phyloP scores from a whole-genome alignment of 208 protist species.

The Naegleria fowleri region DNA sequence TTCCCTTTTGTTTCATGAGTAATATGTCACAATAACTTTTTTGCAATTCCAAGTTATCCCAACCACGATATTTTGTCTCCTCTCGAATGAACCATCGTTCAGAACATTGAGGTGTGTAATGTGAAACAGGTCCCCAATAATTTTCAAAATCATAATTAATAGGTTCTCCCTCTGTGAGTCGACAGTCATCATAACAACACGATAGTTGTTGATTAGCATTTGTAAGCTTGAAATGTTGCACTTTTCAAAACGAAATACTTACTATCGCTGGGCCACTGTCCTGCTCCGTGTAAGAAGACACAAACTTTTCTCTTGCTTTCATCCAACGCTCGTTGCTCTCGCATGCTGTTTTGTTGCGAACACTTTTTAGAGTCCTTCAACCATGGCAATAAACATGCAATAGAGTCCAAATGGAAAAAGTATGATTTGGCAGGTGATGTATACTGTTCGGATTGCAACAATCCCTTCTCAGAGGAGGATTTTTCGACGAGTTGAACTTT shows the following conservation, averaged over 20 bases:
- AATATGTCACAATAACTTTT: not conserved
- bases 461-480: no score
- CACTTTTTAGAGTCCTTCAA: not conserved
- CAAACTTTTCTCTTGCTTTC: not conserved
- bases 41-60: not conserved
- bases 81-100: slow-evolving; percentile 12
- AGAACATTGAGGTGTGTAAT: slow-evolving; percentile 11
- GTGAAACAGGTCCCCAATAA: not conserved
- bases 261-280: not conserved
- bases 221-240: no score
- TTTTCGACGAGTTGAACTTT: no score
- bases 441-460: no score
- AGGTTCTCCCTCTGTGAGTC: not conserved
- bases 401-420: not conserved
- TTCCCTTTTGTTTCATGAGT: not conserved
- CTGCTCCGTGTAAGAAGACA: not conserved
- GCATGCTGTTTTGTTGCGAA: not conserved
- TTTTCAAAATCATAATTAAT: not conserved
- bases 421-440: not conserved
- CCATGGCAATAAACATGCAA: not conserved
- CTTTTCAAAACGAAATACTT: not conserved
- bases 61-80: not conserved
- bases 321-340: not conserved
- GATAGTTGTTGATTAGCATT: not conserved
- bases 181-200: not conserved